Evolutionary conservation across 441 rosid genomes (phyloP).

Genomic region (Raphanus hybrid): DNA sequence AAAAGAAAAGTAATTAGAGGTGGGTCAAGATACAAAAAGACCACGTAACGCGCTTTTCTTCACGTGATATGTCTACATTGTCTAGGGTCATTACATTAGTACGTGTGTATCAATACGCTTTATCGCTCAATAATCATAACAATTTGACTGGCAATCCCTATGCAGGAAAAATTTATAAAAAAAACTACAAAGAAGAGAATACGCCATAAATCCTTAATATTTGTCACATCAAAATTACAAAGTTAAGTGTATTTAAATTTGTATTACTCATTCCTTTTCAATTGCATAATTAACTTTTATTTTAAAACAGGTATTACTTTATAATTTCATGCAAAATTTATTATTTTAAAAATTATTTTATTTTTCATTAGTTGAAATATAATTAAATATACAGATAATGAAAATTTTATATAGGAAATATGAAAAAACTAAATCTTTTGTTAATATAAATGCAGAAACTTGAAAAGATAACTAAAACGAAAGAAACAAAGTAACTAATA

Average conservation of each 20-base stretch:
- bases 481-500: too few species aligned
- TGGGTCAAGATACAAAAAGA: conserved; percentile 36
- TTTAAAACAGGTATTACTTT: too few species aligned
- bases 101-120: conserved; percentile 17
- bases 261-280: too few species aligned
- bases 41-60: conserved; percentile 23
- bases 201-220: conserved; percentile 19
- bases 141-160: conserved; percentile 32
- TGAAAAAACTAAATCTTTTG: too few species aligned
- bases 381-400: too few species aligned
- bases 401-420: too few species aligned
- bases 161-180: background rate
- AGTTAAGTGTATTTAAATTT: background rate
- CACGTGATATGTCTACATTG: conserved; percentile 43
- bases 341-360: too few species aligned
- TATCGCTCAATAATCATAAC: conserved; percentile 15
- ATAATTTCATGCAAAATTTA: too few species aligned
- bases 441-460: too few species aligned
- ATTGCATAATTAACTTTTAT: too few species aligned
- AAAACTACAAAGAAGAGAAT: background rate
- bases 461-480: too few species aligned
- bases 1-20: conserved; percentile 29
- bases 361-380: too few species aligned
- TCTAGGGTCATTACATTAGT: conserved; percentile 33
- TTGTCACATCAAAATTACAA: conserved; percentile 14